Evolutionary conservation across 2,329 filamentous ascomycete genomes (phyloP).

Genomic region (Aplosporella prunicola): DNA sequence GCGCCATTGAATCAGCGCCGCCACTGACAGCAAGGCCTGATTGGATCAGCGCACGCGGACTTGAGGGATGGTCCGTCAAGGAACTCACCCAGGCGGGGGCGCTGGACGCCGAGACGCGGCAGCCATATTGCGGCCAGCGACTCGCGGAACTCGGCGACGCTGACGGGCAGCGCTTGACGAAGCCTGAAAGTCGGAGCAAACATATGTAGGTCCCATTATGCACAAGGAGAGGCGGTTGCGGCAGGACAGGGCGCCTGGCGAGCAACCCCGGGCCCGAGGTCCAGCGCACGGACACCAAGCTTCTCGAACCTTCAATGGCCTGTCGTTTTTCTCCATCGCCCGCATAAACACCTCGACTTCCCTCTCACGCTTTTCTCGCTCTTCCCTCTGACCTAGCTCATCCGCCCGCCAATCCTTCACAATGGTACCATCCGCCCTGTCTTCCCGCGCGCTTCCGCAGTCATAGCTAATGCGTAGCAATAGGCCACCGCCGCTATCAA

Average conservation of each 20-base stretch:
- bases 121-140: slow-evolving; percentile 10
- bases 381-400: not conserved
- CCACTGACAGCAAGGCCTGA: slow-evolving; percentile 73
- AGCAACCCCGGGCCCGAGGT: too few relatives aligned
- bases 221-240: not conserved
- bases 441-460: not conserved
- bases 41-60: not conserved
- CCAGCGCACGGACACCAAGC: slow-evolving; percentile 2
- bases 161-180: slow-evolving; percentile 8
- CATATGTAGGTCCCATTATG: slow-evolving; percentile 11
- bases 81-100: slow-evolving; percentile 10
- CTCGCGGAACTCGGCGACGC: slow-evolving; percentile 8
- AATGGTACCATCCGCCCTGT: slow-evolving; percentile 11
- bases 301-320: not conserved
- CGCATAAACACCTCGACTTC: too few relatives aligned
- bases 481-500: slow-evolving; percentile 57
- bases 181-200: slow-evolving; percentile 9
- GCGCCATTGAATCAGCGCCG: slow-evolving; percentile 95
- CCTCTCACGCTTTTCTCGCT: not conserved
- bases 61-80: too few relatives aligned
- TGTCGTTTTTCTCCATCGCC: slow-evolving; percentile 1
- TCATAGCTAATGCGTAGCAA: not conserved
- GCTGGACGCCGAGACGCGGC: slow-evolving; percentile 9
- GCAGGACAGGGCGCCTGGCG: not conserved
- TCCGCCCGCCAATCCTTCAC: slow-evolving; percentile 3